Evolutionary conservation across 1,284 basidiomycete genomes (phyloP), one percentile per base, ranked within the genome.

Genomic region (Stereum hirsutum): DNA sequence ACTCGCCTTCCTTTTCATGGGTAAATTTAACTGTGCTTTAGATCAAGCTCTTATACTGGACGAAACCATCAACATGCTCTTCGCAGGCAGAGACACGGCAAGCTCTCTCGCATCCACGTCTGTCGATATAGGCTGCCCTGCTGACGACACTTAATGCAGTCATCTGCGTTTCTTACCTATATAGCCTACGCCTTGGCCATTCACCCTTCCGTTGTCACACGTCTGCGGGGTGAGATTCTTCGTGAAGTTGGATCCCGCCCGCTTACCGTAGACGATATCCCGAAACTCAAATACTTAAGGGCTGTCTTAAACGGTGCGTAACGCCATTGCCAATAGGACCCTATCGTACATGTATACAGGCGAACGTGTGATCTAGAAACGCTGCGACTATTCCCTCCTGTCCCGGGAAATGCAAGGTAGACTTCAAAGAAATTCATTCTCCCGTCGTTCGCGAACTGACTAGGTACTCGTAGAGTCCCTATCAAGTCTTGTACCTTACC

Each of bases 221-320:
- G 68, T 4, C 58, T 81, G n/a, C 70, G 76, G 1, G 60, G 69
- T 33, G 79, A 81, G 54, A 66, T 82, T 36, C 45, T 78, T 3
- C 55, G 53, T 6, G 64, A 65, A 21, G 65, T 78, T n/a, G 75
- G 75, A 0, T 62, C 54, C 1, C 58, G 63, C 2, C 55, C 64
- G 11, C 78, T 78, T 2, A 68, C 66, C 0, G 72, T 70, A 42
- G 75, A 77, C 23, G 68, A 78, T 46, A 61, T 81, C 45, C 63
- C 64, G 21, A 66, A 69, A 2, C 75, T 80, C 70, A 78, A 71
- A 51, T 78, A 69, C 47, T 57, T 79, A 3, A 60, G 76, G 12
- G 77, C 78, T 3, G 70, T 80, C 11, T 66, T 80, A 41, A 80
- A 80, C 45, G 77, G 75, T 74, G 39, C 8, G 63, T n/a, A n/a